phyloP scores from a whole-genome alignment of 768 basidiomycete genomes.

The Tylopilus balloui region DNA sequence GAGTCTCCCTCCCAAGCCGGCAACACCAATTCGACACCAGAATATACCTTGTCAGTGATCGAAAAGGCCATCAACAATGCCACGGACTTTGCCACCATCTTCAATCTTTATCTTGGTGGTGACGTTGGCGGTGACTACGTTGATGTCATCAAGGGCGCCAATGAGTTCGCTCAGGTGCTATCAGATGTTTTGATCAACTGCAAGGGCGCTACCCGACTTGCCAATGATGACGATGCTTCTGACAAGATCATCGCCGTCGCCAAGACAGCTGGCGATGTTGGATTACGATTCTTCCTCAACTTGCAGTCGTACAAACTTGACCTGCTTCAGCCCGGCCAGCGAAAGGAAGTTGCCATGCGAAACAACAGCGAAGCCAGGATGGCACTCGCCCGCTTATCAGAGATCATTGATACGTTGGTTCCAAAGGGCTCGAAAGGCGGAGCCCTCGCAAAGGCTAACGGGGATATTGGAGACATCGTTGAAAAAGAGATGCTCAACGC shows the following conservation, averaged over 20 bases:
- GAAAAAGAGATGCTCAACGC: constrained; percentile 95
- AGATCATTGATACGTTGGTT: constrained; percentile 78
- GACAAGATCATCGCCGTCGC: constrained; percentile 87
- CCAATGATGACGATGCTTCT: constrained; percentile 85
- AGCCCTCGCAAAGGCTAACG: constrained; percentile 71
- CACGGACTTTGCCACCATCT: constrained; percentile 92
- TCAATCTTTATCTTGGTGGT: constrained; percentile 83
- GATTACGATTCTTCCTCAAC: constrained; percentile 89
- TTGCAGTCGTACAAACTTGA: constrained; percentile 94
- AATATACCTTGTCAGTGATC: constrained; percentile 97
- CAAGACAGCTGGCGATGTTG: constrained; percentile 82
- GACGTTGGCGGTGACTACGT: constrained; percentile 92
- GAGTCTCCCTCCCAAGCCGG: constrained; percentile 94
- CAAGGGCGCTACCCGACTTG: constrained; percentile 92
- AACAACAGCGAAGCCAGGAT: constrained; percentile 84
- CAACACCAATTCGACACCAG: constrained; percentile 95
- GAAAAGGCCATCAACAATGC: constrained; percentile 94
- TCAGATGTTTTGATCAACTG: constrained; percentile 90
- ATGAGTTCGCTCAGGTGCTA: constrained; percentile 91
- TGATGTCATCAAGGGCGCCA: constrained; percentile 96
- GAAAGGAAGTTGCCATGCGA: constrained; percentile 84
- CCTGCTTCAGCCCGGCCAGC: constrained; percentile 63
- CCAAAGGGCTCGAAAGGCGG: constrained; percentile 77
- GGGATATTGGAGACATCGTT: constrained; percentile 93
- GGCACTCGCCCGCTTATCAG: constrained; percentile 80